Base-by-base conservation (phyloP, 2,329 filamentous ascomycete species). In the Cladosporium sp. region DNA sequence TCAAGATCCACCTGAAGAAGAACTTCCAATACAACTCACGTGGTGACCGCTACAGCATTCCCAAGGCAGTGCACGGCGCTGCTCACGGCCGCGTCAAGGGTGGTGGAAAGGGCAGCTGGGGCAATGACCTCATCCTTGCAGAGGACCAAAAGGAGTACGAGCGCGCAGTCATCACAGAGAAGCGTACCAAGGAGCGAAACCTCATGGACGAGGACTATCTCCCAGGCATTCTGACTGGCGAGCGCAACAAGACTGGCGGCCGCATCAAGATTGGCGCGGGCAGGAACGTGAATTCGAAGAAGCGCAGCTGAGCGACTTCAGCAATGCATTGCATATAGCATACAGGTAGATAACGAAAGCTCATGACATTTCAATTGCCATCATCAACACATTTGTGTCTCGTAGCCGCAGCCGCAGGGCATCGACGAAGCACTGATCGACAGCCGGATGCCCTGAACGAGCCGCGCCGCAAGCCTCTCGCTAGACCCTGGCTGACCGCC, bases 11-110 rank as follows among this genome's bases (percentile, higher is more conserved):
- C 71, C 79, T 99, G 59, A 96, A 96, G 80, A 87, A 86, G 74
- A 96, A 96, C 73, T 96, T 94, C 80, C 91, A 97, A 75, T 96
- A 88, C 87, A 97, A 96, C 75, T 96, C 88, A 65, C 83, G 92
- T 22, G 94, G 94, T 53, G 94, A 97, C 73, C 84, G 90, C 36
- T 99, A 88, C 78, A 95, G 91, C 71, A 86, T 99, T 44, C 94
- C 94, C 1, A 97, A 97, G 77, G 90, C 94, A 0, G 83, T 89
- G 12, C 85, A 89, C 60, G 94, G 94, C 2, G 87, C 83, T 13
- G 76, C 92, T 6, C 96, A 86, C 72, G 91, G 91, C 47, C 91
- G 91, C 72, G 80, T 75, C 73, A 83, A 77, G 55, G 76, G 82
- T 42, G 91, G 91, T 40, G 93, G 93, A 1, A 89, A 95, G 75